phyloP scores from a whole-genome alignment of 352 stramenopile species.

The Phytophthora capsici region DNA sequence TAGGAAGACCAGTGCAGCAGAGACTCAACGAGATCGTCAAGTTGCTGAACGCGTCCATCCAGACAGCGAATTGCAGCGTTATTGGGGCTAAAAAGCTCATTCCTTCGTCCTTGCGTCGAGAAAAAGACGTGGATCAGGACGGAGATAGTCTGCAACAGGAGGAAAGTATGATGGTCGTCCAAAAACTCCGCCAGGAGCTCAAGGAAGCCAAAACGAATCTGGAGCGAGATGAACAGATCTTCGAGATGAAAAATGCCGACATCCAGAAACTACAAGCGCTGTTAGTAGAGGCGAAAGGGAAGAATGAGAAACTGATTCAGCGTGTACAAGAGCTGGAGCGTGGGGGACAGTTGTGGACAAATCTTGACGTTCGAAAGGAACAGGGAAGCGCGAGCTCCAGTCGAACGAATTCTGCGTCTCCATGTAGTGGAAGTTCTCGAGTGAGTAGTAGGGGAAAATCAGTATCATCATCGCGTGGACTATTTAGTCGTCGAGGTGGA shows the following conservation, averaged over 20 bases:
- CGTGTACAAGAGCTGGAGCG: constrained; percentile 75
- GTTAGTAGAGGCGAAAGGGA: constrained; percentile 65
- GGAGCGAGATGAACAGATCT: constrained; percentile 81
- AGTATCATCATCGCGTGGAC: constrained; percentile 53
- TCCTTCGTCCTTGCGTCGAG: constrained; percentile 1
- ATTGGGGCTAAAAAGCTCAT: constrained; percentile 36
- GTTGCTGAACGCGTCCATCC: constrained; percentile 69
- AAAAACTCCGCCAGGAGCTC: constrained; percentile 62
- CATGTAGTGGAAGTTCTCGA: constrained; percentile 10
- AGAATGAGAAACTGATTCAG: constrained; percentile 77
- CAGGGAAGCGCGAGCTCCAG: constrained; percentile 16
- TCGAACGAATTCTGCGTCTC: constrained; percentile 19
- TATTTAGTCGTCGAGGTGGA: constrained; percentile 60
- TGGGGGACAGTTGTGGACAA: constrained; percentile 73
- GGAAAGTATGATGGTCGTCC: constrained; percentile 30
- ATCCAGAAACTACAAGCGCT: constrained; percentile 69
- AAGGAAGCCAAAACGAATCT: constrained; percentile 72
- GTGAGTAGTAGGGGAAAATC: constrained; percentile 32
- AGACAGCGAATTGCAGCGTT: constrained; percentile 60
- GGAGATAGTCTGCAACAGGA: constrained; percentile 15
- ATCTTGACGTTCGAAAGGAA: constrained; percentile 23
- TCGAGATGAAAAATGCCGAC: constrained; percentile 85
- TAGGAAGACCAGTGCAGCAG: constrained; percentile 75
- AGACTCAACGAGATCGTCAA: constrained; percentile 87
- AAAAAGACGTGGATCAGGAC: constrained; percentile 26